Evolutionary conservation across 805 yeast species (phyloP), one percentile per base, ranked within the genome.

Genomic region (Cyberlindnera mycetangii): DNA sequence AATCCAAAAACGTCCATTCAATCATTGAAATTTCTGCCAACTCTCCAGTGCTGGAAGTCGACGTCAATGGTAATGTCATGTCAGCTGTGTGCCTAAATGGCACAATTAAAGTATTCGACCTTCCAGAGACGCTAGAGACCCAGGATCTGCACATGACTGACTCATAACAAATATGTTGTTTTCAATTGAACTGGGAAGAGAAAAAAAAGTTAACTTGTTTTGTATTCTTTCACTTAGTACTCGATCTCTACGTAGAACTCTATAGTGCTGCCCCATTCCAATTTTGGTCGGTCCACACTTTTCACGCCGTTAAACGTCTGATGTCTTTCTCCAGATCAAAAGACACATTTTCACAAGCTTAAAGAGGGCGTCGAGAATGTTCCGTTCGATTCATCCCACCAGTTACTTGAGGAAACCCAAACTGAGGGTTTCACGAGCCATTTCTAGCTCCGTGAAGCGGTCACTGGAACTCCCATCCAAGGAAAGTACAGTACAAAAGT

Each of bases 1-100:
- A 84, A 48, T 58, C 78, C 4, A 82, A 80, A 53, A 65, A 73
- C 14, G 61, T 83, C 3, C 67, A 71, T 4, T 33, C 37, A 2
- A 39, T 32, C 8, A 7, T 55, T 6, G 37, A 44, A 7, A 30
- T 50, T 1, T 44, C 53, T 2, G 21, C 32, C 2, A 45, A 35
- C 3, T 30, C 39, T 0, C 56, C 58, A 1, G 54, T 54, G 3
- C 14, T 54, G 7, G 47, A 51, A 20, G 24, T 55, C 14, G 60
- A 55, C 33, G 43, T 42, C 14, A 4, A 31, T 4, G 54, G 37
- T 4, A 9, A 10, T 1, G 28, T 39, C n/a, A n/a, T 51, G 8
- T 24, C 48, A 1, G 48, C 54, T 7, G 43, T 51, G 15, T 38
- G 45, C 7, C 32, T 47, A 15, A 47, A 49, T 18, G 54, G 56